Evolutionary conservation across 225 moss, liverwort and hornwort species (phyloP).

Genomic region (Physcomitrium patens): DNA sequence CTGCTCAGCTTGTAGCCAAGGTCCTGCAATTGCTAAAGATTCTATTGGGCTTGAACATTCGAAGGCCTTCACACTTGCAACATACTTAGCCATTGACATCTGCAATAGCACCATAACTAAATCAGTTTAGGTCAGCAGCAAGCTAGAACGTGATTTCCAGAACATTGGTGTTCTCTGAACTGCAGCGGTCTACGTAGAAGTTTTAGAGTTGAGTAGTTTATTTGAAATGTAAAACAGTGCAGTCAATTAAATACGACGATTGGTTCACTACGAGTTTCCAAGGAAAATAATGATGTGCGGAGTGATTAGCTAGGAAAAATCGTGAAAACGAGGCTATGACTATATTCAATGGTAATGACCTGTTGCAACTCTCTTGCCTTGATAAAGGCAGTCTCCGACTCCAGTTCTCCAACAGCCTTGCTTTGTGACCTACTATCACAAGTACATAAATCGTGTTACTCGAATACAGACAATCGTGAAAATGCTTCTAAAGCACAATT

Average conservation of each 20-base stretch:
- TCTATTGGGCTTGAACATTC: not conserved
- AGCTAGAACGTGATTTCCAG: not conserved
- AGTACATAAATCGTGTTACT: not conserved
- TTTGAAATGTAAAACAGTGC: too few species aligned
- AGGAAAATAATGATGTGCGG: too few species aligned
- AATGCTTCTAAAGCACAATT: too few species aligned
- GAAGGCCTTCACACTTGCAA: not conserved
- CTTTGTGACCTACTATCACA: slow-evolving; percentile 7
- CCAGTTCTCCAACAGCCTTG: not conserved
- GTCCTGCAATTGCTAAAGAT: slow-evolving; percentile 13
- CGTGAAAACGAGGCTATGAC: not conserved
- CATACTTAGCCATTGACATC: not conserved
- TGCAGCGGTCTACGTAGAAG: too few species aligned
- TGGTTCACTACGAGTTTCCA: too few species aligned
- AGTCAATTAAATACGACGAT: too few species aligned
- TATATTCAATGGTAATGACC: not conserved
- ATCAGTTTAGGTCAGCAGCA: not conserved
- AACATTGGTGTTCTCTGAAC: not conserved
- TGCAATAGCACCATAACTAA: not conserved
- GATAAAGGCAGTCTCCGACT: slow-evolving; percentile 13
- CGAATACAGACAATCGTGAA: not conserved
- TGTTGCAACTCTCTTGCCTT: slow-evolving; percentile 31
- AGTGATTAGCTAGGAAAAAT: too few species aligned
- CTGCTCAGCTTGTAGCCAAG: slow-evolving; percentile 23
- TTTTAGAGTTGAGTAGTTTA: too few species aligned